Conservation (phyloP, 2,329 filamentous ascomycete species). For the Chrysosporium keratinophilum region DNA sequence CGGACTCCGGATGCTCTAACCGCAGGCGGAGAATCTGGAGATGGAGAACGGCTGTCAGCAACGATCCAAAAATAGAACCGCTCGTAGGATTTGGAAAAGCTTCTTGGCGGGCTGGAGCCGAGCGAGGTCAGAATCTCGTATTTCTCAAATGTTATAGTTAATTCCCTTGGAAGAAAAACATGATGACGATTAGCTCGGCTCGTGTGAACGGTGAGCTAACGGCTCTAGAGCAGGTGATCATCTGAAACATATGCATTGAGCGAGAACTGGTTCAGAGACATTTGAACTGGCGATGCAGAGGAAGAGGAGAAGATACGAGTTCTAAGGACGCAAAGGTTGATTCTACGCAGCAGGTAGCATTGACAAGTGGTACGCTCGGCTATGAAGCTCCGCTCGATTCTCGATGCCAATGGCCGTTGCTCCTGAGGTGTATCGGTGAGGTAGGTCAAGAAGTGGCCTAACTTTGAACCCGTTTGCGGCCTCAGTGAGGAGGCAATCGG, state of each 20-base stretch:
- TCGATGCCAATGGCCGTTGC: background rate
- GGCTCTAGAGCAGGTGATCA: background rate
- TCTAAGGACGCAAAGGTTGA: background rate
- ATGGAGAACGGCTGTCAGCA: too few relatives aligned
- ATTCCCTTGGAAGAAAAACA: background rate
- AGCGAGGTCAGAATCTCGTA: background rate
- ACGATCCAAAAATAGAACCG: too few relatives aligned
- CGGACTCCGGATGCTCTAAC: too few relatives aligned
- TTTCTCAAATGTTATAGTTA: background rate
- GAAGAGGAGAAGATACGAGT: conserved; percentile 1
- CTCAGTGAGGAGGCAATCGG: background rate
- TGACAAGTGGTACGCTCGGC: background rate
- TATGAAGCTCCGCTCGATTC: background rate
- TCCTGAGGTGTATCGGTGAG: background rate
- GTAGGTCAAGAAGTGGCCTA: background rate
- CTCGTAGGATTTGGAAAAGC: too few relatives aligned
- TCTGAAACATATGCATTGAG: conserved; percentile 5
- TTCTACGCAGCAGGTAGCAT: too few relatives aligned
- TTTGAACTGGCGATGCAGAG: background rate
- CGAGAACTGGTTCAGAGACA: background rate
- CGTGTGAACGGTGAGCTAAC: background rate
- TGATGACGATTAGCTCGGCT: background rate
- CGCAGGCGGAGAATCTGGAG: too few relatives aligned
- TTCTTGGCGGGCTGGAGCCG: too few relatives aligned
- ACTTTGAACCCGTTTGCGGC: background rate